Evolutionary conservation across 371 early-diverging fungal genomes (phyloP), one percentile per base, ranked within the genome.

Genomic region (Mucor sp.): DNA sequence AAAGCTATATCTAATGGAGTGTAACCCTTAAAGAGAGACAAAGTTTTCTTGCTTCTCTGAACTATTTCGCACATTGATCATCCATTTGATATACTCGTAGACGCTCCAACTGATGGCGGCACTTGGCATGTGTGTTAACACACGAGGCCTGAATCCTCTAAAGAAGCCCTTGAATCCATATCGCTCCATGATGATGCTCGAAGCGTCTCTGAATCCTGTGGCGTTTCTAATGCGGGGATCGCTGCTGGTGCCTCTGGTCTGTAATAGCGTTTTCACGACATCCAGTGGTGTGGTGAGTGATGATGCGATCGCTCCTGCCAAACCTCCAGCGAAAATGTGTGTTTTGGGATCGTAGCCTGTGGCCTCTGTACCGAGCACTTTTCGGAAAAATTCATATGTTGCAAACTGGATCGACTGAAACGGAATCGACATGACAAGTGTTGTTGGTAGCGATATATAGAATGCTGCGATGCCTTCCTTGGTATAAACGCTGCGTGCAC

Each of bases 71-170:
- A 53, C 62, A 44, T 72, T 68, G 17, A 87, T 67, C 32, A 84
- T 69, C 92, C 93, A 93, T 74, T 94, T 94, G 66, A 93, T 90
- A 67, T 92, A 94, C 72, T 94, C 94, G 68, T 94, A 94, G 0
- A 94, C 93, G 58, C 92, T 89, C 98, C 98, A 98, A 77, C 93
- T 91, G 43, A 97, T 92, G 21, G 97, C 97, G 1, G 97, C 94
- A 48, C 94, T 91, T 4, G 98, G 98, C 87, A 96, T 89, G 74
- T 95, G 91, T 15, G 92, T 88, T 57, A 97, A 73, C 8, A 97
- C 85, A 47, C 97, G 84, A 4, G 98, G 94, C 61, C 80, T 77
- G n/a, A 89, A 74, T 6, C 98, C 98, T 66, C 93, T 85, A 59
- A 88, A 80, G 76, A 97, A 95, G 0, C 97, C 97, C 4, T 66